Conservation (phyloP, 208 protist species). For the Leishmania major region DNA sequence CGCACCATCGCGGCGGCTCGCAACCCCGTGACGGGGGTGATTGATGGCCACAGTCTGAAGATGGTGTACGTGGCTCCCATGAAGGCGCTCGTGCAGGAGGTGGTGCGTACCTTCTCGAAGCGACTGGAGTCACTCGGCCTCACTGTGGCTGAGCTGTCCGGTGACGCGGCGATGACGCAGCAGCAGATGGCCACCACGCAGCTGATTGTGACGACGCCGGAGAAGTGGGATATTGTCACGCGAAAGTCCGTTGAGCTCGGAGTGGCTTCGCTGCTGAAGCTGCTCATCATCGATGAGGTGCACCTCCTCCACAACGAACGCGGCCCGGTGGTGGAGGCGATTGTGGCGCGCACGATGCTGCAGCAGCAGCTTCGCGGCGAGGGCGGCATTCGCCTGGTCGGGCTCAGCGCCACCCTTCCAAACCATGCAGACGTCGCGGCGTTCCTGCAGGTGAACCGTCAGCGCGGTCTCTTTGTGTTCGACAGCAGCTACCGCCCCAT, state of each 20-base stretch:
- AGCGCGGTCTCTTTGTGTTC: slow-evolving; percentile 96
- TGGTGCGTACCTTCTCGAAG: slow-evolving; percentile 96
- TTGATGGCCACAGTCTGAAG: slow-evolving; percentile 88
- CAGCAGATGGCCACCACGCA: slow-evolving; percentile 97
- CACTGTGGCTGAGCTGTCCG: slow-evolving; percentile 97
- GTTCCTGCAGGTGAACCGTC: slow-evolving; percentile 97
- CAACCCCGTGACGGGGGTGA: slow-evolving; percentile 11
- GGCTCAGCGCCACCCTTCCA: slow-evolving; percentile 99
- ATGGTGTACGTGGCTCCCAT: slow-evolving; percentile 99
- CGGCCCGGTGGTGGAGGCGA: slow-evolving; percentile 98
- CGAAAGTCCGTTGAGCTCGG: slow-evolving; percentile 97
- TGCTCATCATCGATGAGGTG: slow-evolving; percentile 98
- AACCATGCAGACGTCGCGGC: slow-evolving; percentile 99
- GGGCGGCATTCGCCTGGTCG: slow-evolving; percentile 97
- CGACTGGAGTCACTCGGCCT: slow-evolving; percentile 95
- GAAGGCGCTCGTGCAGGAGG: slow-evolving; percentile 99
- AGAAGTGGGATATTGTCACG: slow-evolving; percentile 99
- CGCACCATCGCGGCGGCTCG: slow-evolving; percentile 73
- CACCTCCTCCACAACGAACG: slow-evolving; percentile 99
- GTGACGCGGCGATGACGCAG: slow-evolving; percentile 97
- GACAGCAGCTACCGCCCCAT: slow-evolving; percentile 96
- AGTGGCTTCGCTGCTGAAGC: slow-evolving; percentile 76
- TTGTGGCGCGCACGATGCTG: slow-evolving; percentile 96
- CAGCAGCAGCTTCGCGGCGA: slow-evolving; percentile 81
- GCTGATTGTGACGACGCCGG: slow-evolving; percentile 99